Evolutionary conservation across 208 protist genomes (phyloP), one percentile per base, ranked within the genome.

Genomic region (Borovskyia barvae): DNA sequence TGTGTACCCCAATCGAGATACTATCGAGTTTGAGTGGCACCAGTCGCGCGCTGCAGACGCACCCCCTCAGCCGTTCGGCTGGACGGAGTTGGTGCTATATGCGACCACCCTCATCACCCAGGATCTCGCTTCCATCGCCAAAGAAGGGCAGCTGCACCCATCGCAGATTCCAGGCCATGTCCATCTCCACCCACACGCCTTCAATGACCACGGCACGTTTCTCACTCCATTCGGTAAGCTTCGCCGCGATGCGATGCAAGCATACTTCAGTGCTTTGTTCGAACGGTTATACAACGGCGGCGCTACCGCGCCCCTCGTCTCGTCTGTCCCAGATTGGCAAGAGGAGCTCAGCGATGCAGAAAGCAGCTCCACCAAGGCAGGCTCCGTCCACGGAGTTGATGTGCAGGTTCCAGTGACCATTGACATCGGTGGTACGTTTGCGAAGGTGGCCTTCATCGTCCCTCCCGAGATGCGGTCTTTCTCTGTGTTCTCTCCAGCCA

Each of bases 351-450:
- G 73, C 58, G 78, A 81, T 28, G 49, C 43, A 11, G 73, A 82
- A 25, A 70, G 39, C 56, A 74, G 66, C 26, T 51, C 25, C 32
- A 50, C 55, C 22, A 42, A 19, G 54, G 19, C 64, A 1, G 41
- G 46, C 48, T 37, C 32, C 5, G n/a, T 33, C 1, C 32, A 29
- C 20, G 33, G 47, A 4, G 50, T 63, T 11, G 28, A 71, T 22
- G 55, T 92, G 19, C 63, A 61, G 24, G 82, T 93, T 17, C 91
- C 91, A 8, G 43, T 88, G 17, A 77, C 80, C 17, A 75, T 96
- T 37, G 91, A 96, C 65, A 94, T 96, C 71, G 91, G 91, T 15
- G 91, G 91, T 39, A 96, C 87, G 25, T 94, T 93, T 58, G 83
- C 85, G 17, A 96, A 96, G 64, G 52, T 96, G n/a, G 77, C 84